phyloP scores from a whole-genome alignment of 2,329 filamentous ascomycete species.

The Pestalotiopsis sp. region DNA sequence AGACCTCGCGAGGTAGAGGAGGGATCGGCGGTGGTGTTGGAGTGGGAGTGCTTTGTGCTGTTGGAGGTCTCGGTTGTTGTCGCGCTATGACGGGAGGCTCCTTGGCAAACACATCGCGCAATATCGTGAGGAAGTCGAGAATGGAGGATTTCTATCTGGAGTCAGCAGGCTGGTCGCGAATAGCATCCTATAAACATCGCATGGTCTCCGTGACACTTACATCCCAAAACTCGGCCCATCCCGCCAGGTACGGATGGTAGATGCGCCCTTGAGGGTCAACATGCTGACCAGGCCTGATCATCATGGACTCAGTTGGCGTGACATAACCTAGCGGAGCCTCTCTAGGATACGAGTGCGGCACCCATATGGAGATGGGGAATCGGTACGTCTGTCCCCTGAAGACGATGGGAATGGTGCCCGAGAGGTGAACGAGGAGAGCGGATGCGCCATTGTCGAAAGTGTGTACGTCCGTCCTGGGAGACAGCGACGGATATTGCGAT shows the following conservation, averaged over 20 bases:
- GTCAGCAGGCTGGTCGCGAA: conserved; percentile 20
- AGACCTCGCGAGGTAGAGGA: conserved; percentile 69
- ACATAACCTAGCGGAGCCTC: conserved; percentile 89
- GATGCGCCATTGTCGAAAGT: conserved; percentile 89
- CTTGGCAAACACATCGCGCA: conserved; percentile 88
- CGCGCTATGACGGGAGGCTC: conserved; percentile 88
- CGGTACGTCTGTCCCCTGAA: conserved; percentile 90
- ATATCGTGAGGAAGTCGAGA: conserved; percentile 77
- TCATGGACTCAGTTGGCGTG: conserved; percentile 84
- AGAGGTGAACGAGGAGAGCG: conserved; percentile 82
- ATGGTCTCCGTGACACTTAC: conserved; percentile 53
- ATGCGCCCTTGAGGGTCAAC: conserved; percentile 91
- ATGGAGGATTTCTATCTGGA: conserved; percentile 73
- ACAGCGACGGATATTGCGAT: conserved; percentile 76
- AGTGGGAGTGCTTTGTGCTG: conserved; percentile 36
- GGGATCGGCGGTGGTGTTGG: conserved; percentile 71
- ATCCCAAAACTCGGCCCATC: conserved; percentile 90
- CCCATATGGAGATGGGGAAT: conserved; percentile 91
- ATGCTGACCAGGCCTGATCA: conserved; percentile 89
- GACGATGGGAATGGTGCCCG: conserved; percentile 85
- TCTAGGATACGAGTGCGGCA: conserved; percentile 86
- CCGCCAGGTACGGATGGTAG: conserved; percentile 92
- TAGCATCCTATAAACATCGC: neutral
- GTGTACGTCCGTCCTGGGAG: conserved; percentile 90
- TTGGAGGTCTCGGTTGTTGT: conserved; percentile 52